Conservation (phyloP, 495 filamentous ascomycete genomes). For the Hyaloscypha finlandica region DNA sequence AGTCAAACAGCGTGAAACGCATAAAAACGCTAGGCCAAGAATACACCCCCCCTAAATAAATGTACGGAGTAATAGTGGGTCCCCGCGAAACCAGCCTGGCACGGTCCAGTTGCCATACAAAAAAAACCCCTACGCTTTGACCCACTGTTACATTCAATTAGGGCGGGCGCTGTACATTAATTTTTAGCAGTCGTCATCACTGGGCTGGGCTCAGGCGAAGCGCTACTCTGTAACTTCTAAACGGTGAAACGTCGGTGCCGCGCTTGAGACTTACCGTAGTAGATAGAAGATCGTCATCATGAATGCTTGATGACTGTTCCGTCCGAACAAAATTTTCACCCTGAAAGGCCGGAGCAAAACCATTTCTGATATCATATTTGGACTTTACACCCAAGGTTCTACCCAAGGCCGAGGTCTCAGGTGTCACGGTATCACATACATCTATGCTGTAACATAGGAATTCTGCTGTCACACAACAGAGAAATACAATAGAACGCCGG, state of each 20-base stretch:
- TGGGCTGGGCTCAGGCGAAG: background rate
- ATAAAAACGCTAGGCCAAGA: too few species aligned
- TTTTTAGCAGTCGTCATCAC: background rate
- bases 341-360: background rate
- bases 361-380: background rate
- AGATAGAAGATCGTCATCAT: background rate
- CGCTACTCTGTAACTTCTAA: background rate
- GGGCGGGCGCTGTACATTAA: too few species aligned
- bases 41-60: too few species aligned
- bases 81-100: too few species aligned
- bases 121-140: too few species aligned
- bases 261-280: background rate
- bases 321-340: background rate
- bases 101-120: too few species aligned
- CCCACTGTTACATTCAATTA: too few species aligned
- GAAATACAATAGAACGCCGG: slow-evolving; percentile 15
- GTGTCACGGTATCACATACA: slow-evolving; percentile 9
- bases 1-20: too few species aligned
- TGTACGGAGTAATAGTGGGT: too few species aligned
- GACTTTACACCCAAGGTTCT: background rate
- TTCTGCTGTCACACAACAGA: background rate
- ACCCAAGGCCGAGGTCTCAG: background rate
- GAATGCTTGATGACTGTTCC: background rate
- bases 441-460: slow-evolving; percentile 3
- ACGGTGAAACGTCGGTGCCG: background rate